These are phyloP conservation scores for Psilocybe cyanescens DNA, from an alignment of 768 basidiomycete species.

Conservation along the genomic window DNA sequence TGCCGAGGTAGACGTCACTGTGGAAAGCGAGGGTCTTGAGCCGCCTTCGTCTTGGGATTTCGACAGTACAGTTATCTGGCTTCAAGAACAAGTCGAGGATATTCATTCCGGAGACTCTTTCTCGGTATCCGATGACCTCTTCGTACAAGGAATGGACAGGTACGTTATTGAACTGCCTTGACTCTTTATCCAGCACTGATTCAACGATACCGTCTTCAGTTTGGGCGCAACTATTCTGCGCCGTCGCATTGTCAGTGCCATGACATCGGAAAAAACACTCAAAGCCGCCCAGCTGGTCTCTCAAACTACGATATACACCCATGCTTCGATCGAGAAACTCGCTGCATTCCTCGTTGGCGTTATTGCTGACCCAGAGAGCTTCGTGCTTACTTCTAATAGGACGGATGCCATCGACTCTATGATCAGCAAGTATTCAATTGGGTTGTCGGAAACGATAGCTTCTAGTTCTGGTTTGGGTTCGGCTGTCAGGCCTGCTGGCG, in stretches of 20 bases:
- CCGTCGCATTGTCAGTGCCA: conserved; percentile 22
- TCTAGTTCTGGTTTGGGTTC: not conserved
- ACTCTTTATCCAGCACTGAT: not conserved
- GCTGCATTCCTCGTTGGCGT: conserved; percentile 20
- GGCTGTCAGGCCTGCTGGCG: not conserved
- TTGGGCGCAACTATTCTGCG: conserved; percentile 27
- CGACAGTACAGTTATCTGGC: conserved; percentile 16
- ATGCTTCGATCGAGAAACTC: conserved; percentile 21
- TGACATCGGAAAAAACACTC: conserved; percentile 11
- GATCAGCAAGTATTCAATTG: conserved; percentile 20
- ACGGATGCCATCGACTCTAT: conserved; percentile 23
- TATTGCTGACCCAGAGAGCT: conserved; percentile 17
- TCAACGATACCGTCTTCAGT: conserved; percentile 2
- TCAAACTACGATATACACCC: conserved; percentile 22
- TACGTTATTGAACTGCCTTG: not conserved
- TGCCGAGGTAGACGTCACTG: conserved; percentile 18
- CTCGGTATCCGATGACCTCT: conserved; percentile 18
- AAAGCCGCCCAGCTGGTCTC: conserved; percentile 16
- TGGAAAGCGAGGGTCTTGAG: conserved; percentile 9
- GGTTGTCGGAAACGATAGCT: conserved; percentile 2
- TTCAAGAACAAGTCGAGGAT: conserved; percentile 21
- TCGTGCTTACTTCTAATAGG: conserved; percentile 9
- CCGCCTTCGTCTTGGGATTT: conserved; percentile 20
- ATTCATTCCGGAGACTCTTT: conserved; percentile 10
- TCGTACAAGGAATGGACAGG: conserved; percentile 28